These are phyloP conservation scores for Copromyces sp. DNA, from an alignment of 495 filamentous ascomycete species.

Conservation along the genomic window DNA sequence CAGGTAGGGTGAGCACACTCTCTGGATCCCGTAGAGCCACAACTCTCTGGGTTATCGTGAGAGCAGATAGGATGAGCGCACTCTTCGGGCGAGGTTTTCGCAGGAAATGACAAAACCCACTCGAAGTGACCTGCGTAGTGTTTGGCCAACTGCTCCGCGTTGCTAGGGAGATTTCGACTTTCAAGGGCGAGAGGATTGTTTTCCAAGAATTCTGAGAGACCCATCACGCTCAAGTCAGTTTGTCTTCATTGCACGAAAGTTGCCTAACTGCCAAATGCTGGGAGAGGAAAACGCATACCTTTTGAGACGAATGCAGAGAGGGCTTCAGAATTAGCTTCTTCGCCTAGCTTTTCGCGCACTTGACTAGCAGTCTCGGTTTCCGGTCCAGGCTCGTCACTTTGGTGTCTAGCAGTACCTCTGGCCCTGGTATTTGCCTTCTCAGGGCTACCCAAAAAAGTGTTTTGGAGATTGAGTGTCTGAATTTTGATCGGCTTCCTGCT, in stretches of 20 bases:
- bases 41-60: slow-evolving; percentile 8
- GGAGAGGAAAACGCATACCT: not conserved
- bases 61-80: slow-evolving; percentile 7
- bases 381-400: not conserved
- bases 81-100: slow-evolving; percentile 9
- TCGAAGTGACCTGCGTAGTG: slow-evolving; percentile 44
- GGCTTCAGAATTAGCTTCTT: not conserved
- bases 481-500: not conserved
- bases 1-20: slow-evolving; percentile 6
- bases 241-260: not conserved
- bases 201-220: slow-evolving; percentile 1
- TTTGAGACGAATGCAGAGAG: not conserved
- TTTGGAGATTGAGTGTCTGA: not conserved
- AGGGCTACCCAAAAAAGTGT: not conserved
- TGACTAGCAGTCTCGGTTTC: not conserved
- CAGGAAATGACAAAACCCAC: slow-evolving; percentile 31
- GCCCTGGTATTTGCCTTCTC: not conserved
- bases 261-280: not conserved
- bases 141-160: slow-evolving; percentile 33
- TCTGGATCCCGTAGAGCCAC: not conserved
- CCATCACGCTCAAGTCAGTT: not conserved
- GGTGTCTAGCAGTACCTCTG: not conserved
- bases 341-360: not conserved
- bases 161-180: slow-evolving; percentile 22
- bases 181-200: slow-evolving; percentile 23